Evolutionary conservation across 2,329 filamentous ascomycete genomes (phyloP), one percentile per base, ranked within the genome.

Genomic region (Ophidiomyces ophidiicola): DNA sequence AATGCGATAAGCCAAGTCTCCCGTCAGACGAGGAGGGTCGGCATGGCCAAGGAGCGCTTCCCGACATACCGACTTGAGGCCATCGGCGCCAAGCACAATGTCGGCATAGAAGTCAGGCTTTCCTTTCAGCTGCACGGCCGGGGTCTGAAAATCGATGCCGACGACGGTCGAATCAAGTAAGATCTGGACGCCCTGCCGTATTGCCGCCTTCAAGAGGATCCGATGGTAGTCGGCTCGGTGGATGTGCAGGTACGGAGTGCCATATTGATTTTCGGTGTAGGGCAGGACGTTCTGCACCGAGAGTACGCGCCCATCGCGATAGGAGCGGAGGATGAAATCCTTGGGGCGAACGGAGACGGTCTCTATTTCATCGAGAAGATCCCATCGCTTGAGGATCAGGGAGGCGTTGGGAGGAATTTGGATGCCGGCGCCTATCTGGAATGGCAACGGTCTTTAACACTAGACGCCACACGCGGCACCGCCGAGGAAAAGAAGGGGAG

Each of bases 1-100:
- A 32, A 75, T 60, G 4, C 72, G 66, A 51, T 74, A 76, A 1
- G 71, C 71, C 20, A 74, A 52, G 49, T 76, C 71, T 1, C 72
- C 72, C 0, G 72, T 75, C 34, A 65, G 60, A 10, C 63, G 52
- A 1, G 71, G 68, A 0, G 66, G 64, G 45, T 68, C 61, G 0
- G 56, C 49, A 8, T 54, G 53, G 2, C 62, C 62, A 5, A 71
- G 49, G n/a, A 74, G 55, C 5, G 58, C 52, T 39, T 67, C 61
- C 3, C 69, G 63, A 36, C 61, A 62, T 28, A 50, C 43, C 6
- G 59, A 63, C 51, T 65, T 67, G 30, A 69, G 58, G 1, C 68
- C 69, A 47, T 71, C 68, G 4, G 67, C 61, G n/a, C 64, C 67
- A 36, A 71, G 54, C 4, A 71, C 49, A 1, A 69, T 48, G 45